These are phyloP conservation scores for Malus hybrid DNA, from an alignment of 331 rosid species.

Conservation along the genomic window DNA sequence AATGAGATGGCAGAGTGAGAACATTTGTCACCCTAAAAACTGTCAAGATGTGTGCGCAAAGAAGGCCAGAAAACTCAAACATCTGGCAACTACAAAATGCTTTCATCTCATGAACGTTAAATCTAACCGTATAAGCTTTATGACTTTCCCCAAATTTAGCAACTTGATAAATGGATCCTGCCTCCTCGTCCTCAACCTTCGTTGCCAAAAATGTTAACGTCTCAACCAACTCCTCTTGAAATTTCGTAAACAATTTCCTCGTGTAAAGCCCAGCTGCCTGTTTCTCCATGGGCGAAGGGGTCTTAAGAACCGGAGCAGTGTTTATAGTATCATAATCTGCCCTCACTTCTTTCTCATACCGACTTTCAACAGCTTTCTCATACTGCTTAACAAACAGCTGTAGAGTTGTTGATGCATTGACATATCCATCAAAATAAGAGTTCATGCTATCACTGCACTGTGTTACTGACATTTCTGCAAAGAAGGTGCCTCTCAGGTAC, in stretches of 20 bases:
- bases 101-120: slow-evolving; percentile 31
- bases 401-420: slow-evolving; percentile 56
- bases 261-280: slow-evolving; percentile 49
- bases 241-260: slow-evolving; percentile 43
- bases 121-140: slow-evolving; percentile 30
- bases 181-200: slow-evolving; percentile 39
- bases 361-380: slow-evolving; percentile 55
- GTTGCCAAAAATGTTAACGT: slow-evolving; percentile 47
- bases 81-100: slow-evolving; percentile 55
- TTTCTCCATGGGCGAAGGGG: slow-evolving; percentile 67
- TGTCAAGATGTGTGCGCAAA: slow-evolving; percentile 53
- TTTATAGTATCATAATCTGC: slow-evolving; percentile 52
- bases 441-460: slow-evolving; percentile 53
- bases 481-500: slow-evolving; percentile 46
- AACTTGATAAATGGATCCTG: slow-evolving; percentile 26
- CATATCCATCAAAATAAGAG: slow-evolving; percentile 57
- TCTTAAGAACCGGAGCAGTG: slow-evolving; percentile 38
- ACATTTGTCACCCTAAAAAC: slow-evolving; percentile 54
- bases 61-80: slow-evolving; percentile 55
- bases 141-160: slow-evolving; percentile 46
- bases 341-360: slow-evolving; percentile 49
- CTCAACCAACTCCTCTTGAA: slow-evolving; percentile 53
- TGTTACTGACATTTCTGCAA: slow-evolving; percentile 55
- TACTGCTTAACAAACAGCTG: slow-evolving; percentile 48
- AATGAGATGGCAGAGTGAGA: slow-evolving; percentile 51